These are phyloP conservation scores for Vitis hybrid DNA, from an alignment of 177 flowering plant species.

Conservation along the genomic window DNA sequence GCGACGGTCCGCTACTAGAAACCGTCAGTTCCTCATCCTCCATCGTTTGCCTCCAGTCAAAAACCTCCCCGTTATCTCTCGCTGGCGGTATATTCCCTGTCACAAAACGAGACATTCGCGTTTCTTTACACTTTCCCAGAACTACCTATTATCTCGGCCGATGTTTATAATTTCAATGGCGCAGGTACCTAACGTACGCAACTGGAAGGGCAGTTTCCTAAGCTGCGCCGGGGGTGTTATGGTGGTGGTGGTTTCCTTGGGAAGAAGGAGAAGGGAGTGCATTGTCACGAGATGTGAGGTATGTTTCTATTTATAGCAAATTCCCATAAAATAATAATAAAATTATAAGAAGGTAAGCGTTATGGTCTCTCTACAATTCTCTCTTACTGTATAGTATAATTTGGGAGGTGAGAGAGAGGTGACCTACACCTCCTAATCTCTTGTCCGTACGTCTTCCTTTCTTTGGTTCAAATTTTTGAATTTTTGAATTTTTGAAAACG, in stretches of 20 bases:
- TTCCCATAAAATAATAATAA: too few species aligned
- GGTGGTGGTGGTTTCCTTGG: too few species aligned
- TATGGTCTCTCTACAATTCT: neutral
- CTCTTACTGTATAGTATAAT: too few species aligned
- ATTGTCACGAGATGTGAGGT: too few species aligned
- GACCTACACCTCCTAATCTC: conserved; percentile 31
- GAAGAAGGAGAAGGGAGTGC: too few species aligned
- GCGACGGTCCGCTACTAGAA: conserved; percentile 18
- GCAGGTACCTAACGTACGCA: neutral
- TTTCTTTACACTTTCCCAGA: too few species aligned
- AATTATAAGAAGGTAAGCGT: too few species aligned
- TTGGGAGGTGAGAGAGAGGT: conserved; percentile 31
- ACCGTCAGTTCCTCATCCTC: conserved; percentile 11
- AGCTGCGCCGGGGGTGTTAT: too few species aligned
- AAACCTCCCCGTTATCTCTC: conserved; percentile 12
- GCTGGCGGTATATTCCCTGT: conserved; percentile 19
- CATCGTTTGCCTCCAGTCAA: conserved; percentile 6
- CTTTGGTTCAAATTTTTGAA: neutral
- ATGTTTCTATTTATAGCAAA: too few species aligned
- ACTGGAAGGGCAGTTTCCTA: too few species aligned
- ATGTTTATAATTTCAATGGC: neutral
- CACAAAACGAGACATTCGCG: conserved; percentile 27
- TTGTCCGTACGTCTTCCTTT: conserved; percentile 19
- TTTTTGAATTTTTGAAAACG: neutral
- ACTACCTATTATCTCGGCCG: too few species aligned